A percentile compares a stretch with the other conserved stretches of the same genome.
Conservation (phyloP, 2,329 filamentous ascomycete species). For the Penicillium paneum region DNA sequence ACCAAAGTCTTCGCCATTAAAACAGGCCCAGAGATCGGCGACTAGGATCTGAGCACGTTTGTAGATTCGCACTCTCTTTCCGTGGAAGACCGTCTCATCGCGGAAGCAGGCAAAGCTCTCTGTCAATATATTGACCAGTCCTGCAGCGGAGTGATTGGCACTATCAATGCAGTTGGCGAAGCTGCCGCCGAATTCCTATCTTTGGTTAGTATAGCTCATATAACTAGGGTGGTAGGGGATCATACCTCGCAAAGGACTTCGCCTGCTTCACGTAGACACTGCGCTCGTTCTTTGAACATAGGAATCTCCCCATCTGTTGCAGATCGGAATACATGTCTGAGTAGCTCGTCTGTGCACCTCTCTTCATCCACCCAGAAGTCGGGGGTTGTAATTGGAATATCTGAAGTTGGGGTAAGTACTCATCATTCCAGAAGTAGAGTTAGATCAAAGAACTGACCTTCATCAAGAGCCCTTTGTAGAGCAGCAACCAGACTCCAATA, state of each 20-base stretch:
- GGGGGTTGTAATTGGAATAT: constrained; percentile 82
- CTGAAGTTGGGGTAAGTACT: constrained; percentile 41
- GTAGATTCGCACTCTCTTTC: constrained; percentile 73
- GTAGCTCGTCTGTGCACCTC: constrained; percentile 69
- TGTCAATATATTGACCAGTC: constrained; percentile 80
- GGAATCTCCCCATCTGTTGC: constrained; percentile 84
- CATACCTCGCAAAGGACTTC: constrained; percentile 71
- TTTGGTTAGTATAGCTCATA: constrained; percentile 3
- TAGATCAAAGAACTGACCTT: constrained; percentile 55
- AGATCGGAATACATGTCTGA: constrained; percentile 79
- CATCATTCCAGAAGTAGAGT: neutral
- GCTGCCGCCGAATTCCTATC: constrained; percentile 70
- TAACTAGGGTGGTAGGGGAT: constrained; percentile 1
- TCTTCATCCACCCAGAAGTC: constrained; percentile 79
- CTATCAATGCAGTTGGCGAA: constrained; percentile 70
- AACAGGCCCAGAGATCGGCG: constrained; percentile 95
- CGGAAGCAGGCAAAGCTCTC: constrained; percentile 80
- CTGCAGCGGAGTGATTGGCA: constrained; percentile 75
- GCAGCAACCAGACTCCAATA: constrained; percentile 93
- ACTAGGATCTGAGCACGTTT: constrained; percentile 96
- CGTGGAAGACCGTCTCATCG: constrained; percentile 74
- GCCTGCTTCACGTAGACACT: constrained; percentile 79
- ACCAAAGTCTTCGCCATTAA: constrained; percentile 75
- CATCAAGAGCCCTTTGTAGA: constrained; percentile 81
- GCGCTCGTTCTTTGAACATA: constrained; percentile 71